These are phyloP conservation scores for Calonectria hongkongensis DNA, from an alignment of 2,329 filamentous ascomycete species.

Conservation along the genomic window DNA sequence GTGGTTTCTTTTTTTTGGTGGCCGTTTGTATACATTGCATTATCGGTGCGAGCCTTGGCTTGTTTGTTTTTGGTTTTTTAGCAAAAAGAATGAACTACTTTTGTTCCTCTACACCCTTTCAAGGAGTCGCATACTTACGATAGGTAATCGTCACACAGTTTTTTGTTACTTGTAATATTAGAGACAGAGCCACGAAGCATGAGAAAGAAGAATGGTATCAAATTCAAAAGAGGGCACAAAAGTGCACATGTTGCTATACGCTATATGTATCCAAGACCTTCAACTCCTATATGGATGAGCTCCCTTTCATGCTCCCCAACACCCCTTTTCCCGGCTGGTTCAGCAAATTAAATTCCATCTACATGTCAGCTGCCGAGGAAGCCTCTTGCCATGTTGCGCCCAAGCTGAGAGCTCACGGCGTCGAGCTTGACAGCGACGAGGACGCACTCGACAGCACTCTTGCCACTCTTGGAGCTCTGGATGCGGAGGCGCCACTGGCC, in stretches of 20 bases:
- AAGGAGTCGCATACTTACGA: background rate
- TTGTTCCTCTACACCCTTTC: background rate
- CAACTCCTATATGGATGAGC: constrained; percentile 32
- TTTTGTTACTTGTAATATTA: constrained; percentile 4
- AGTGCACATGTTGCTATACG: constrained; percentile 7
- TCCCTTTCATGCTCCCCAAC: constrained; percentile 20
- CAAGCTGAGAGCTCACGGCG: constrained; percentile 78
- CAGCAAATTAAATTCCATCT: constrained; percentile 1
- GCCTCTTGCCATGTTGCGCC: constrained; percentile 77
- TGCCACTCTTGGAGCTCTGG: constrained; percentile 70
- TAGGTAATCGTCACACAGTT: background rate
- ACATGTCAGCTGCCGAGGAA: constrained; percentile 71
- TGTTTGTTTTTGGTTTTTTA: background rate
- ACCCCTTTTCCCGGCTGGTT: background rate
- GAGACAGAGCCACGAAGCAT: background rate
- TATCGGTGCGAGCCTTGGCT: constrained; percentile 1
- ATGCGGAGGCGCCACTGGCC: constrained; percentile 85
- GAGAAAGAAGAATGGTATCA: constrained; percentile 29
- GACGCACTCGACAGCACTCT: constrained; percentile 79
- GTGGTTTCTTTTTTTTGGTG: constrained; percentile 29
- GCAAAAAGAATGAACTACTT: constrained; percentile 1
- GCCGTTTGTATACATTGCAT: constrained; percentile 36
- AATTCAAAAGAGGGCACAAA: constrained; percentile 22
- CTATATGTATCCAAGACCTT: constrained; percentile 26
- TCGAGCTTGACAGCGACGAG: constrained; percentile 86